A percentile compares a stretch with the other conserved stretches of the same genome.
phyloP scores from a whole-genome alignment of 2,329 filamentous ascomycete species.

The Daldinia eschscholtzii region DNA sequence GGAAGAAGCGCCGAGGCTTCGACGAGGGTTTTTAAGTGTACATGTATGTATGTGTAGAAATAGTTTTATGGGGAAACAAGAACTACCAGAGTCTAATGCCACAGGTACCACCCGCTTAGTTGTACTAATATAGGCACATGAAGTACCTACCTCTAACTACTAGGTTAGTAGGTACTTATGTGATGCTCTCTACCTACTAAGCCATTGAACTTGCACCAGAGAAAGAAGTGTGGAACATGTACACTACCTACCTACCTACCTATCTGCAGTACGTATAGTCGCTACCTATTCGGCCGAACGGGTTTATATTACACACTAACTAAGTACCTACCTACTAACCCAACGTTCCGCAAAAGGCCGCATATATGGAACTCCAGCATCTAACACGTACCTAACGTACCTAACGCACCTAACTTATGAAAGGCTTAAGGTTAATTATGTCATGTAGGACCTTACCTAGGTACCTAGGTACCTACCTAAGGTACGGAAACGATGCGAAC shows the following conservation, averaged over 20 bases:
- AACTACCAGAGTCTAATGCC: not conserved
- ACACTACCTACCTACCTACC: too few relatives aligned
- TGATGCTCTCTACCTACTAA: too few relatives aligned
- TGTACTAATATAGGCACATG: too few relatives aligned
- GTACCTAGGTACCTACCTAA: not conserved
- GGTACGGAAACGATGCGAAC: too few relatives aligned
- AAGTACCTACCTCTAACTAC: too few relatives aligned
- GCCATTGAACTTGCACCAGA: not conserved
- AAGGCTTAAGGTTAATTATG: too few relatives aligned
- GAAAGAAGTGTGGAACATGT: not conserved
- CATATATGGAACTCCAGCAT: too few relatives aligned
- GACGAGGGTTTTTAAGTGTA: constrained; percentile 14
- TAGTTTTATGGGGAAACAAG: not conserved
- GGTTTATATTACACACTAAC: not conserved
- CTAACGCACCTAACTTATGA: too few relatives aligned
- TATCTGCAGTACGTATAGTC: not conserved
- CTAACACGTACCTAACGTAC: too few relatives aligned
- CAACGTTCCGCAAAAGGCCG: too few relatives aligned
- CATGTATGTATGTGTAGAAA: not conserved
- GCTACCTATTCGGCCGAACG: not conserved
- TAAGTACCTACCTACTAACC: too few relatives aligned
- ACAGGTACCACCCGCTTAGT: not conserved
- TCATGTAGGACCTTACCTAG: constrained; percentile 2
- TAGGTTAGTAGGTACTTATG: too few relatives aligned
- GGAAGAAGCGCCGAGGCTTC: constrained; percentile 18